Base-by-base conservation (phyloP, 2,329 filamentous ascomycete genomes). In the Neofusicoccum sp. region DNA sequence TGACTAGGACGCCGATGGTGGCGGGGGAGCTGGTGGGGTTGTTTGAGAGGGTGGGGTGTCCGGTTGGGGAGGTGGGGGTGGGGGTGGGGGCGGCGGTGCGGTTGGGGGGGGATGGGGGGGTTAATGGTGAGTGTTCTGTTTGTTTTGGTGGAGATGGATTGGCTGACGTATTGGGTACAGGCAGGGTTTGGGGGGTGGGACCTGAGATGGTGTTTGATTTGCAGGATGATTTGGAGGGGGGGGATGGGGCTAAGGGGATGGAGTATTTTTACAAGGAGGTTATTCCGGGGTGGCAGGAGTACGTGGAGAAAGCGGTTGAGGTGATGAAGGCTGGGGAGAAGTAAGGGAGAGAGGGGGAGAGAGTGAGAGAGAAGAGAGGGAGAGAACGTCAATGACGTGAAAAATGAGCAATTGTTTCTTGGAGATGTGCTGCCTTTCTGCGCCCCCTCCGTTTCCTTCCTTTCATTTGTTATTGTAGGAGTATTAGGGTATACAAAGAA, bases 1-100 rank as follows among this genome's bases (percentile, higher is more conserved):
- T 68, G 44, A 66, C 73, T 9, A 65, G 69, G 6, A 73, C 72
- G 12, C 62, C 63, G 0, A 66, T 69, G 67, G 66, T 60, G n/a
- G 31, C 39, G 16, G 52, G 34, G 16, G 52, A 44, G 7, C 12
- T 33, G 36, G 14, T 43, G 36, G 37, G 50, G 14, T 9, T 64
- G 63, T 64, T 64, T 12, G 39, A 6, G 14, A 8, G 8, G 3
- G 52, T 44, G 3, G 52, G 52, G 29, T 44, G 39, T 22, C 39
- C 39, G 39, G 39, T 56, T 1, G 39, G 29, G 39, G 39, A 11
- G 39, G 52, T n/a, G 52, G 52, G 28, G 39, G 5, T 8, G 14
- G 37, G 7, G 37, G 52, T 34, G 14, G 3, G 52, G 29, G 52
- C 34, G 49, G 34, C 28, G 34, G 11, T 43, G 16, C 6, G 34